Base-by-base conservation (phyloP, 768 basidiomycete genomes). In the Candolleomyces efflorescens region DNA sequence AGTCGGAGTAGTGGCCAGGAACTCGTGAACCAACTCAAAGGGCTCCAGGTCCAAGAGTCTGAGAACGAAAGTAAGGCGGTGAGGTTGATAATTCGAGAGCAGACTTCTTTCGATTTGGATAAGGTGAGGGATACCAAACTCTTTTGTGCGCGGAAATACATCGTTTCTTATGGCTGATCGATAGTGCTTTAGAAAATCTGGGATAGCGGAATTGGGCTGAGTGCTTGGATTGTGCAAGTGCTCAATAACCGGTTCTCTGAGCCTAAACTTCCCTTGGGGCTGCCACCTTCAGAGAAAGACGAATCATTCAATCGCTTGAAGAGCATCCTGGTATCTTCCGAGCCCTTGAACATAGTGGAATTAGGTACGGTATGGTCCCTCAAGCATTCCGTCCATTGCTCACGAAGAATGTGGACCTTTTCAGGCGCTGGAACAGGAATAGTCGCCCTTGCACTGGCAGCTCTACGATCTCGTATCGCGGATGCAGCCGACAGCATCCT, bases 81-180 rank as follows among this genome's bases (percentile, higher is more conserved):
- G 1, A 43, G 58, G 48, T 60, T 95, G 59, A 74, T 67, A 32
- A 75, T 97, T 22, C 75, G 73, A 17, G 94, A 97, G 65, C 87
- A 91, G 65, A 94, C 90, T 0, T 90, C 90, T 2, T 96, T 92
- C 67, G 94, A 95, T 66, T 77, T 96, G 3, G 94, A 97, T 77
- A 96, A 97, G 84, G 94, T 92, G 61, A 67, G 78, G 59, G 45
- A 7, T 37, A 18, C 36, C 22, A 52, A 41, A 10, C 17, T 4
- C 13, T 56, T 51, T 12, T 12, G 18, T 32, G n/a, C 27, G n/a
- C 27, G 18, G 41, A 26, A 45, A 55, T 61, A 47, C 63, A 62
- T 32, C 65, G 55, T 70, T 65, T 51, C 32, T 32, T 32, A 32
- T 2, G 32, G 32, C 32, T 32, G 32, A 32, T 32, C 1, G 51